Percentiles rank a stretch among this genome's conserved stretches.
Conservation (phyloP, 106 monocot species). For the Dioscorea zingiberensis region DNA sequence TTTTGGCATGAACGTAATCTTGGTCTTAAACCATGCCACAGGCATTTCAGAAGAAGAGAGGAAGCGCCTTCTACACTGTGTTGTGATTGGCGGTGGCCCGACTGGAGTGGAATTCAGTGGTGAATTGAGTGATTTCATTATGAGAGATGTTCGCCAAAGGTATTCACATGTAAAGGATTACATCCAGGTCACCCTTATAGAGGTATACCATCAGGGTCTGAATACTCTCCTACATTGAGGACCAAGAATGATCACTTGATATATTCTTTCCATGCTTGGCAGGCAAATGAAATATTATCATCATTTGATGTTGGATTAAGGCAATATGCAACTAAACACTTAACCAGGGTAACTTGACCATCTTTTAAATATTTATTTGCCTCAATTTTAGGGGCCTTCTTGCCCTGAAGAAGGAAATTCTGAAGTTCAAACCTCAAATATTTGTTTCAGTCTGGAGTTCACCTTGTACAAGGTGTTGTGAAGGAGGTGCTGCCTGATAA, state of each 20-base stretch:
- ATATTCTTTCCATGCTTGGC: not conserved
- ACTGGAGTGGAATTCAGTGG: constrained; percentile 67
- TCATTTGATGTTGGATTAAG: constrained; percentile 46
- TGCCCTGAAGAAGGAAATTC: not conserved
- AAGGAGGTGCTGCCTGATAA: constrained; percentile 38
- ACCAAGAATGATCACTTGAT: not conserved
- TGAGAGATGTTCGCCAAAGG: constrained; percentile 42
- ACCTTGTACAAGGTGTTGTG: constrained; percentile 46
- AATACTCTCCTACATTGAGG: not conserved
- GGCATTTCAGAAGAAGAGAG: constrained; percentile 52
- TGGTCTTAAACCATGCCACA: not conserved
- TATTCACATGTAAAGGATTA: constrained; percentile 48
- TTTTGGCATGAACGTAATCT: no score
- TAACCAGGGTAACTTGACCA: constrained; percentile 28
- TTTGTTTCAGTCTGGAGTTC: constrained; percentile 40
- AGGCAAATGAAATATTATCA: constrained; percentile 55
- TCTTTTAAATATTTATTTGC: not conserved
- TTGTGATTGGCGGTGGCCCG: constrained; percentile 59
- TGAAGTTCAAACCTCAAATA: not conserved
- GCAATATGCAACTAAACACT: constrained; percentile 53
- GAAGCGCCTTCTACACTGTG: constrained; percentile 43
- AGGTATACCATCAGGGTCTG: constrained; percentile 20
- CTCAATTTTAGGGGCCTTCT: not conserved
- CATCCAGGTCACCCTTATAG: constrained; percentile 49
- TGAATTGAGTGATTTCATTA: constrained; percentile 58